Conservation (phyloP, 2,329 filamentous ascomycete species). For the Cercospora canescens region DNA sequence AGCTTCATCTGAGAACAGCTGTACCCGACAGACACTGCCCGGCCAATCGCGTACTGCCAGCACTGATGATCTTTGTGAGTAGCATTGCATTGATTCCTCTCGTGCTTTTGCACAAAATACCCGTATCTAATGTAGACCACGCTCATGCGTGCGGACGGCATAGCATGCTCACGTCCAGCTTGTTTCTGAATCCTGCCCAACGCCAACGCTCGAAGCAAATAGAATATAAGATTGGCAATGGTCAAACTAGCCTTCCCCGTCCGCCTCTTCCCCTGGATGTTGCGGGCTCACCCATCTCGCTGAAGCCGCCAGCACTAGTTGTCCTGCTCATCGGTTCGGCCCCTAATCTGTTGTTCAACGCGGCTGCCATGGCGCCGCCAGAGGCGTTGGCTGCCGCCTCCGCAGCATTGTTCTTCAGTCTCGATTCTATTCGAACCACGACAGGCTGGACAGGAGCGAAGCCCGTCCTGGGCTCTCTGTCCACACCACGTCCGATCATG, state of each 20-base stretch:
- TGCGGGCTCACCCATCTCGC: conserved; percentile 28
- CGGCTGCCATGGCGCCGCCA: conserved; percentile 29
- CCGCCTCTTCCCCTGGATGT: conserved; percentile 24
- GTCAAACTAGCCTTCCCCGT: conserved; percentile 6
- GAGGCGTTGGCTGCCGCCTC: conserved; percentile 14
- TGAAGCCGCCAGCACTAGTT: conserved; percentile 28
- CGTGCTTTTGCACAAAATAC: background rate
- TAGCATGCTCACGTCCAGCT: background rate
- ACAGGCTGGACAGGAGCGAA: conserved; percentile 34
- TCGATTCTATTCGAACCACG: conserved; percentile 24
- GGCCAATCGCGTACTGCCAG: background rate
- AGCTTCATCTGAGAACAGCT: too few species aligned
- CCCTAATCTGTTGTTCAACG: conserved; percentile 27
- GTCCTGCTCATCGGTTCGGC: conserved; percentile 34
- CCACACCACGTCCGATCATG: conserved; percentile 35
- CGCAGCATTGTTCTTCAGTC: conserved; percentile 13
- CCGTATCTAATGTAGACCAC: background rate
- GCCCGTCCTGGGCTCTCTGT: conserved; percentile 35
- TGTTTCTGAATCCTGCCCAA: background rate
- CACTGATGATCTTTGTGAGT: background rate
- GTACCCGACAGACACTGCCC: too few species aligned
- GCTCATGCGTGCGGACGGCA: background rate
- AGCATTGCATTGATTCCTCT: background rate
- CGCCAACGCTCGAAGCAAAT: conserved; percentile 6
- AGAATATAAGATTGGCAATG: background rate